These are phyloP conservation scores for Oligophagozyma castellii DNA, from an alignment of 1,139 yeast genomes.

Conservation along the genomic window DNA sequence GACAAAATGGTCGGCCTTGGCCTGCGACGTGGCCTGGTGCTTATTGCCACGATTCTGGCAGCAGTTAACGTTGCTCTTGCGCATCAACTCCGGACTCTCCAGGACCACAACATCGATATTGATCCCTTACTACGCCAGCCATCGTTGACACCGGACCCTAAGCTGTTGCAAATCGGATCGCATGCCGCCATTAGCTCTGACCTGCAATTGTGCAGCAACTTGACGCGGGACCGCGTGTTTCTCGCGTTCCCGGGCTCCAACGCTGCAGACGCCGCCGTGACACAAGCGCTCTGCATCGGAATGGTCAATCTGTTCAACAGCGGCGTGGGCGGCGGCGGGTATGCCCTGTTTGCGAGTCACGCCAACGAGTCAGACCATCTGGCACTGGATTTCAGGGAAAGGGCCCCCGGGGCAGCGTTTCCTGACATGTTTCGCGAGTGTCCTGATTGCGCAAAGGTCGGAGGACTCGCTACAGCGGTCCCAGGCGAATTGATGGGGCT, in stretches of 20 bases:
- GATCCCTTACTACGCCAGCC: conserved; percentile 23
- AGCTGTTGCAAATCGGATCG: conserved; percentile 26
- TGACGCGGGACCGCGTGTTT: conserved; percentile 48
- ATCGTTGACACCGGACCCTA: conserved; percentile 27
- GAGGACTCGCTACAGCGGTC: conserved; percentile 74
- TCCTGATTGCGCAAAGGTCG: conserved; percentile 43
- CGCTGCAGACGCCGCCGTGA: conserved; percentile 90
- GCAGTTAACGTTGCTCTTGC: no score
- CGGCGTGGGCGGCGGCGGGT: conserved; percentile 92
- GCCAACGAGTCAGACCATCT: conserved; percentile 3
- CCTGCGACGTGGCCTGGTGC: neutral
- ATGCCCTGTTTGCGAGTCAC: conserved; percentile 44
- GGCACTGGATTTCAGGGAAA: conserved; percentile 80
- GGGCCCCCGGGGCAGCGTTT: conserved; percentile 55
- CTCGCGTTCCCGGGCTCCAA: conserved; percentile 28
- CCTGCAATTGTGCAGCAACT: conserved; percentile 51
- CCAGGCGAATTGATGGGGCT: conserved; percentile 89
- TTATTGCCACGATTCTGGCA: no score
- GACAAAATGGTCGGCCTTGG: no score
- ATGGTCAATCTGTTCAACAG: conserved; percentile 68
- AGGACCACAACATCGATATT: conserved; percentile 22
- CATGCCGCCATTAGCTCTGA: conserved; percentile 70
- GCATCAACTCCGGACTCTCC: conserved; percentile 1
- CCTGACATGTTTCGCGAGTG: conserved; percentile 50
- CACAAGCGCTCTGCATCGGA: conserved; percentile 83